Percentiles rank a stretch among this genome's conserved stretches.
Evolutionary conservation across 192 early-diverging fungal genomes (phyloP).

Genomic region (Podila epicladia): DNA sequence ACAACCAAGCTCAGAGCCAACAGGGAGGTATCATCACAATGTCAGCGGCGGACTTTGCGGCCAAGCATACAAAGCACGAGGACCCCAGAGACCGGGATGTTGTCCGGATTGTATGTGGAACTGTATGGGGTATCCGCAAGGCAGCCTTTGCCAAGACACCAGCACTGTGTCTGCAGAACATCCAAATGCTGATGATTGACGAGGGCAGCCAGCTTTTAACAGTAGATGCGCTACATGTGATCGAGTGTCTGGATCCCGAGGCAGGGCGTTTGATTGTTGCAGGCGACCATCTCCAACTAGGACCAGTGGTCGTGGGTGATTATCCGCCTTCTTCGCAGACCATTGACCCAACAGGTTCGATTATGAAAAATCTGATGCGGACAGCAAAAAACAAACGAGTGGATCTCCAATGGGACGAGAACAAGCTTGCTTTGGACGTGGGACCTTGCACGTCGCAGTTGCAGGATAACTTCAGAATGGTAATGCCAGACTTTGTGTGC

Average conservation of each 20-base stretch:
- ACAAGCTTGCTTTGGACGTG: conserved; percentile 39
- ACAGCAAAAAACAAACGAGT: conserved; percentile 21
- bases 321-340: conserved; percentile 50
- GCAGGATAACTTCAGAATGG: conserved; percentile 65
- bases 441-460: conserved; percentile 61
- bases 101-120: conserved; percentile 30
- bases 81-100: conserved; percentile 6
- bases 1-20: conserved; percentile 4
- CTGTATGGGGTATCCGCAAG: conserved; percentile 31
- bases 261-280: conserved; percentile 57
- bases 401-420: conserved; percentile 19
- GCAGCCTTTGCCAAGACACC: conserved; percentile 12
- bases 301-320: conserved; percentile 56
- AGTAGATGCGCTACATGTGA: conserved; percentile 52
- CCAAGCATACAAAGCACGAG: conserved; percentile 38
- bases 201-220: conserved; percentile 55
- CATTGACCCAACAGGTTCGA: conserved; percentile 56
- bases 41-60: conserved; percentile 40
- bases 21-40: conserved; percentile 3
- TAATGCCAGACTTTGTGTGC: conserved; percentile 6
- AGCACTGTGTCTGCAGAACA: conserved; percentile 30
- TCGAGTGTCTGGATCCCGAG: conserved; percentile 51
- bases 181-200: conserved; percentile 51
- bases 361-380: conserved; percentile 63
- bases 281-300: conserved; percentile 66